A percentile compares a stretch with the other conserved stretches of the same genome.
Evolutionary conservation across 1,139 yeast species (phyloP).

Genomic region (Lodderomyces margitis): DNA sequence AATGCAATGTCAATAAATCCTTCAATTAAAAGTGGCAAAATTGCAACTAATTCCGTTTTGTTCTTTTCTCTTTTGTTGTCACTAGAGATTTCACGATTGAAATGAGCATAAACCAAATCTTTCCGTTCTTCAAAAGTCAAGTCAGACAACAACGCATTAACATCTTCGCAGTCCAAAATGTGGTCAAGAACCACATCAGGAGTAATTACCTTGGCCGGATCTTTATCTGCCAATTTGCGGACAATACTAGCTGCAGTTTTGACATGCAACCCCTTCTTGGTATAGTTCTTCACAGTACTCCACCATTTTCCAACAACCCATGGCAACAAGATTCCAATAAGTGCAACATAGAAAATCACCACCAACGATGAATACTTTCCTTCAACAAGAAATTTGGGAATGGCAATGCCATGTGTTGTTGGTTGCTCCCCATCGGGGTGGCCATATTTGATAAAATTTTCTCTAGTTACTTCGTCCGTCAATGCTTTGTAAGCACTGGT

Average conservation of each 20-base stretch:
- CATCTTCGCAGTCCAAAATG: slow-evolving; percentile 66
- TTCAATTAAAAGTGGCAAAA: slow-evolving; percentile 62
- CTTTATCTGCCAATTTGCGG: slow-evolving; percentile 63
- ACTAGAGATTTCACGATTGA: slow-evolving; percentile 44
- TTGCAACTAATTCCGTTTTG: slow-evolving; percentile 57
- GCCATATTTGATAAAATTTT: slow-evolving; percentile 83
- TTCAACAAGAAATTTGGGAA: slow-evolving; percentile 89
- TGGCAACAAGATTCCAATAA: slow-evolving; percentile 81
- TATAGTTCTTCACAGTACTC: slow-evolving; percentile 76
- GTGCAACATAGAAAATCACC: slow-evolving; percentile 59
- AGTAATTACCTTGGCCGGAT: slow-evolving; percentile 72
- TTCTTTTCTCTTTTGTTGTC: slow-evolving; percentile 32
- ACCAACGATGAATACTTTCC: slow-evolving; percentile 72
- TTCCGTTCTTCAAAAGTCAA: slow-evolving; percentile 48
- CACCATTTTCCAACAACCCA: slow-evolving; percentile 85
- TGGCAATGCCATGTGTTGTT: slow-evolving; percentile 92
- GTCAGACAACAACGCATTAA: slow-evolving; percentile 37
- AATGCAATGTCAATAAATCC: slow-evolving; percentile 82
- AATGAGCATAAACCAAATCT: slow-evolving; percentile 53
- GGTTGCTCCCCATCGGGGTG: slow-evolving; percentile 99
- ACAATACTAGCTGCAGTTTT: slow-evolving; percentile 76
- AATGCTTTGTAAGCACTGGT: slow-evolving; percentile 93
- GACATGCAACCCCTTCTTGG: slow-evolving; percentile 80
- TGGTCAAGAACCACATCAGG: slow-evolving; percentile 59
- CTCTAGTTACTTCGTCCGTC: slow-evolving; percentile 83